These are phyloP conservation scores for Solanum pimpinellifolium DNA, from an alignment of 257 asterid genomes.

Conservation along the genomic window DNA sequence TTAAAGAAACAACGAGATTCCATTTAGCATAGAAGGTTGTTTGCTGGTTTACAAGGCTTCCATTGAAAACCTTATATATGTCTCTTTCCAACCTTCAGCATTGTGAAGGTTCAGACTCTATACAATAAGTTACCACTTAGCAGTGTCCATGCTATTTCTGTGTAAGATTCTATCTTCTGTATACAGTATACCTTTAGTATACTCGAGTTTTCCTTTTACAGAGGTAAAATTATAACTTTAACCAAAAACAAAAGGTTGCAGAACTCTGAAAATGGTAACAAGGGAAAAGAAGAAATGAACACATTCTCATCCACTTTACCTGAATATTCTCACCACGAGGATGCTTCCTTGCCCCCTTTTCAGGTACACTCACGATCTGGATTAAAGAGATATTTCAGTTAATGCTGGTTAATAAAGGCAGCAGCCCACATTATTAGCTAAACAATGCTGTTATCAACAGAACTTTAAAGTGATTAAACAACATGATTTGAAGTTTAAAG, in stretches of 20 bases:
- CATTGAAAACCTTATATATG: not conserved
- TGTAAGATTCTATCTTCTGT: not conserved
- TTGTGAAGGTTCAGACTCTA: not conserved
- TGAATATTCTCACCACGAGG: slow-evolving; percentile 87
- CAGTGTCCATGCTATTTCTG: not conserved
- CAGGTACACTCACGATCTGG: slow-evolving; percentile 92
- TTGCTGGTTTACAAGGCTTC: not conserved
- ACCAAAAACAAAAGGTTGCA: not conserved
- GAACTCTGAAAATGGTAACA: not conserved
- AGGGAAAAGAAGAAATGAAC: not conserved
- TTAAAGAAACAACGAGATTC: not conserved
- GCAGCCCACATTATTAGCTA: not conserved
- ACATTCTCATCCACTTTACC: slow-evolving; percentile 28
- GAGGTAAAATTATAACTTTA: not conserved
- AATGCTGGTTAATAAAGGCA: not conserved
- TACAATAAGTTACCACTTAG: not conserved
- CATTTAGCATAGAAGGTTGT: not conserved
- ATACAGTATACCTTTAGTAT: not conserved
- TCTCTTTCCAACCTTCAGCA: not conserved
- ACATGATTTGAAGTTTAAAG: not conserved
- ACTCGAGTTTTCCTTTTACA: not conserved
- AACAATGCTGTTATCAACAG: not conserved
- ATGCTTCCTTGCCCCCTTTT: slow-evolving; percentile 90
- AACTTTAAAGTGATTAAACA: not conserved
- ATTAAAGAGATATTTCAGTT: slow-evolving; percentile 1